These are phyloP conservation scores for Salix viminalis DNA, from an alignment of 345 rosid species.

Conservation along the genomic window DNA sequence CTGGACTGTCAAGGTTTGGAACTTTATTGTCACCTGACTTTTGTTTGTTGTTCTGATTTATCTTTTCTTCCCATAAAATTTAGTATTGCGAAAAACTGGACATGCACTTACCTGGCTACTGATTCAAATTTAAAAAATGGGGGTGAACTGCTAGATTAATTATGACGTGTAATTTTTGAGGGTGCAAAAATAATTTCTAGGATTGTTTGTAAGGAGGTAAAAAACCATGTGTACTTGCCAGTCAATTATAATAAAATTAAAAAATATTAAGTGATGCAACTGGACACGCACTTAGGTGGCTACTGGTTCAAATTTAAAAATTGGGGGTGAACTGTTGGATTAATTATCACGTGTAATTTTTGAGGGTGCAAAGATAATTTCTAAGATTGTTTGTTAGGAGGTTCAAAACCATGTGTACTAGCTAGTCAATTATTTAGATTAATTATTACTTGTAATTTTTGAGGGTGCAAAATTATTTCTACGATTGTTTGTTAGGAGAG, in stretches of 20 bases:
- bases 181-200: background rate
- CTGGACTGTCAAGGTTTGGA: slow-evolving; percentile 91
- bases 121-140: background rate
- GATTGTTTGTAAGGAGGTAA: background rate
- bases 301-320: background rate
- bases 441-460: background rate
- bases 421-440: background rate
- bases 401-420: background rate
- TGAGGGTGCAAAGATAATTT: background rate
- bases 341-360: background rate
- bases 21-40: background rate
- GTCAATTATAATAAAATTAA: background rate
- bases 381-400: background rate
- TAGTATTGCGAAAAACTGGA: background rate
- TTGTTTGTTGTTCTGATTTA: background rate
- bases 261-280: background rate
- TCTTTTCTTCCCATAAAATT: slow-evolving; percentile 1
- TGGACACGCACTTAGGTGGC: background rate
- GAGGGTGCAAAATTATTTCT: background rate
- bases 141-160: background rate
- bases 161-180: background rate
- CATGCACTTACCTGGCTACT: background rate
- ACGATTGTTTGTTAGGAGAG: background rate
- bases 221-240: background rate
- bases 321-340: background rate